Base-by-base conservation (phyloP, 2,329 filamentous ascomycete genomes). In the Apiospora hydei region DNA sequence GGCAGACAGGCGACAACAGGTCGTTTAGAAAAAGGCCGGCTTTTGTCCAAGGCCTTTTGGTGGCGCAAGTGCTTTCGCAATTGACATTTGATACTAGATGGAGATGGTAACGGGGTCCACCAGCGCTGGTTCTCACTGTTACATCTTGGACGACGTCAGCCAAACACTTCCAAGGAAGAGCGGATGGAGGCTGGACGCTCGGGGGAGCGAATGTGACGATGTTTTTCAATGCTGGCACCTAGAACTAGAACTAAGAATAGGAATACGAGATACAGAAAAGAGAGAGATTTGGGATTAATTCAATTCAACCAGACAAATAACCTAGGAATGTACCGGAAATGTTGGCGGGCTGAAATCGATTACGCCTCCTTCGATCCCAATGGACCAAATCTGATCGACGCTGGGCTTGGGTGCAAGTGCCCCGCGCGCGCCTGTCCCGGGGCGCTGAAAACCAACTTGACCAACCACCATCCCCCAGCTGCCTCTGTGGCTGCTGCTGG, bases 41-140 rank as follows among this genome's bases (percentile, higher is more conserved):
- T 30, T 26, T 68, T 21, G 57, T 64, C 34, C 8, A 13, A 38
- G 57, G 34, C 57, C 57, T 64, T 41, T 61, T 38, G 53, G 53
- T 61, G 53, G 53, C 53, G 53, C 53, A n/a, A 38, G 38, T 61
- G 53, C 53, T n/a, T 38, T 61, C 30, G 53, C 53, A 61, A 61
- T 38, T 18, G 57, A n/a, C 34, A 41, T 41, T 64, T 14, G 10
- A 57, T 34, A 57, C 24, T 53, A 34, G 53, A 38, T 21, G 34
- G 34, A 34, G 53, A 38, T 21, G 34, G 34, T 64, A 41, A 64
- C 57, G 38, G 57, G 57, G 57, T 64, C 57, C 57, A 64, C 57
- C 57, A 41, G 57, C 57, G 30, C 34, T 64, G 57, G 34, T 38
- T 30, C 26, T 30, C 57, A 64, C 57, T n/a, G 57, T 41, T n/a